Percentiles rank a stretch among this genome's conserved stretches.
Evolutionary conservation across 1,284 basidiomycete genomes (phyloP).

Genomic region (Ceratobasidium theobromae): DNA sequence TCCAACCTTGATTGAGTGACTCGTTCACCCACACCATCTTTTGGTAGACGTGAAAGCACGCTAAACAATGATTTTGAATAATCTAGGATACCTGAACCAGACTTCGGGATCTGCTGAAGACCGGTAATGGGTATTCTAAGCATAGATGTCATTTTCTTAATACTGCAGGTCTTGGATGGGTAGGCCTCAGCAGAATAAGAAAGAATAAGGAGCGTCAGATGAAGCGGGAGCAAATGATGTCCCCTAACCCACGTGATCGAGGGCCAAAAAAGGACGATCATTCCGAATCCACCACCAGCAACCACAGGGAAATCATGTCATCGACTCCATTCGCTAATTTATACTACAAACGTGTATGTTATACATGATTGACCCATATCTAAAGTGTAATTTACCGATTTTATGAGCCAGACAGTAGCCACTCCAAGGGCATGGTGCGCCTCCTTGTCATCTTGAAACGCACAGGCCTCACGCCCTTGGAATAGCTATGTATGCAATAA

Average conservation of each 20-base stretch:
- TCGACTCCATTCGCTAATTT: constrained; percentile 19
- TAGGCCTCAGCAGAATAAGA: not conserved
- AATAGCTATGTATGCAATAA: constrained; percentile 48
- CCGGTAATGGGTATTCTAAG: constrained; percentile 19
- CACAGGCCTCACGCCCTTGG: not conserved
- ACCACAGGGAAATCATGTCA: not conserved
- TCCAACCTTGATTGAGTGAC: constrained; percentile 57
- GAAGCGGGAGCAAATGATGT: not conserved
- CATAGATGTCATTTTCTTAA: not conserved
- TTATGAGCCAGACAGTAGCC: constrained; percentile 31
- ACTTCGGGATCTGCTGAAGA: not conserved
- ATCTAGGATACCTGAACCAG: not conserved
- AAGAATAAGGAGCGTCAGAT: not conserved
- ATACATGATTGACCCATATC: not conserved
- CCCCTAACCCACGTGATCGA: not conserved
- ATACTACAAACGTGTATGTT: constrained; percentile 26
- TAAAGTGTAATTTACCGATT: not conserved
- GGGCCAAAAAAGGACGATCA: not conserved
- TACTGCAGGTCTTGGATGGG: not conserved
- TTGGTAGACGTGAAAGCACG: constrained; percentile 66
- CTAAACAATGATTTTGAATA: constrained; percentile 56
- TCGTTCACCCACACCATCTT: constrained; percentile 62
- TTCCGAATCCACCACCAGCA: not conserved
- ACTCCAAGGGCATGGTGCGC: constrained; percentile 36
- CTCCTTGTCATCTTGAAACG: constrained; percentile 8